These are phyloP conservation scores for Lodderomyces elongisporus DNA, from an alignment of 1,139 yeast genomes.

Conservation along the genomic window DNA sequence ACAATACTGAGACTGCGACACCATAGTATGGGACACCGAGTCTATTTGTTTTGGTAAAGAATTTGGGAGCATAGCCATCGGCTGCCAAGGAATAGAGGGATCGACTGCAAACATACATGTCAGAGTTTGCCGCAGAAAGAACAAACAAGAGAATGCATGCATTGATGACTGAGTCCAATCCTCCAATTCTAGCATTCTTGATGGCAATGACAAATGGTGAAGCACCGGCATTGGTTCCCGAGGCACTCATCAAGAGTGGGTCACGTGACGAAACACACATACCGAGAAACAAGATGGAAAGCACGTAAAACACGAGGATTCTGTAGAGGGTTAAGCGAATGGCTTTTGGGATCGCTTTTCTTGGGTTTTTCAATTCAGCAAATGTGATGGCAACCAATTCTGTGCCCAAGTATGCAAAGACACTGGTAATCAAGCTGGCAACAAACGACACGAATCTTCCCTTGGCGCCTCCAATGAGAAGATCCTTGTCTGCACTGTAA, in stretches of 20 bases:
- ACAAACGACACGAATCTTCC: constrained; percentile 59
- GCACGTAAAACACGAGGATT: constrained; percentile 63
- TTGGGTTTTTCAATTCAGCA: constrained; percentile 73
- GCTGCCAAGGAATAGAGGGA: constrained; percentile 41
- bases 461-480: constrained; percentile 18
- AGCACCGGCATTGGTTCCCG: constrained; percentile 59
- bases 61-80: constrained; percentile 49
- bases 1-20: constrained; percentile 32
- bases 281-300: constrained; percentile 64
- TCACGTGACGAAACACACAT: constrained; percentile 73
- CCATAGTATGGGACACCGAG: constrained; percentile 39
- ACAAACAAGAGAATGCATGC: constrained; percentile 43
- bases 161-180: constrained; percentile 43
- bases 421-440: constrained; percentile 66
- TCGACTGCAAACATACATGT: constrained; percentile 45
- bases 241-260: constrained; percentile 36
- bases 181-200: constrained; percentile 37
- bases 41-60: constrained; percentile 38
- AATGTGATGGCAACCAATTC: constrained; percentile 66
- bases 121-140: constrained; percentile 45
- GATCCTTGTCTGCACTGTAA: constrained; percentile 22
- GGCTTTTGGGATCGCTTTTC: constrained; percentile 73
- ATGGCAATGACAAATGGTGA: constrained; percentile 65
- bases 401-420: constrained; percentile 73
- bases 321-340: constrained; percentile 73